phyloP scores from a whole-genome alignment of 257 asterid species.

The Hygrophila difformis region DNA sequence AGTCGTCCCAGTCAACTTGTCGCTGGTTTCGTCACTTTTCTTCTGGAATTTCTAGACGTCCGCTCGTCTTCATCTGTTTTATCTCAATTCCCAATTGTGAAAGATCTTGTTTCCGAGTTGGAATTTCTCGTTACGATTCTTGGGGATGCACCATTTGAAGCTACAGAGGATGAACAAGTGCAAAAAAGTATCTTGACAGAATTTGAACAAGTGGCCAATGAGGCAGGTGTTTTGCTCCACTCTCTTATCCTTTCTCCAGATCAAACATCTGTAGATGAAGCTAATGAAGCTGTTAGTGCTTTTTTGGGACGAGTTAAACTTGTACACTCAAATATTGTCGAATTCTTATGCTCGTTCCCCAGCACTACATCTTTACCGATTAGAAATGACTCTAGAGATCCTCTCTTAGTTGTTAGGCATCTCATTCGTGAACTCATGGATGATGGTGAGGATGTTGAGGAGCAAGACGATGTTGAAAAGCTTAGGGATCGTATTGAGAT shows the following conservation, averaged over 20 bases:
- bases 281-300: too few species aligned
- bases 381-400: not conserved
- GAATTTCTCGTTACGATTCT: not conserved
- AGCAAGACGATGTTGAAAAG: too few species aligned
- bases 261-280: too few species aligned
- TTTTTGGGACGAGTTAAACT: not conserved
- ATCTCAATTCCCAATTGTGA: too few species aligned
- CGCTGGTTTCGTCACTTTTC: not conserved
- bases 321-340: not conserved
- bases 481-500: not conserved
- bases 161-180: not conserved
- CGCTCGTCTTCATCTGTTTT: too few species aligned
- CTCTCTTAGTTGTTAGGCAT: conserved; percentile 10
- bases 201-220: not conserved
- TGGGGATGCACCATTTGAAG: not conserved
- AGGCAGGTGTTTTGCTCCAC: not conserved
- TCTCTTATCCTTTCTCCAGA: not conserved
- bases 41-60: too few species aligned
- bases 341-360: not conserved
- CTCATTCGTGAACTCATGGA: conserved; percentile 1
- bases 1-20: not conserved
- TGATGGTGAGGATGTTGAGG: not conserved
- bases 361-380: not conserved
- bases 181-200: not conserved
- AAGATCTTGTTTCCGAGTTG: not conserved